Conservation (phyloP, 2,329 filamentous ascomycete species). For the Ascochyta pisi region DNA sequence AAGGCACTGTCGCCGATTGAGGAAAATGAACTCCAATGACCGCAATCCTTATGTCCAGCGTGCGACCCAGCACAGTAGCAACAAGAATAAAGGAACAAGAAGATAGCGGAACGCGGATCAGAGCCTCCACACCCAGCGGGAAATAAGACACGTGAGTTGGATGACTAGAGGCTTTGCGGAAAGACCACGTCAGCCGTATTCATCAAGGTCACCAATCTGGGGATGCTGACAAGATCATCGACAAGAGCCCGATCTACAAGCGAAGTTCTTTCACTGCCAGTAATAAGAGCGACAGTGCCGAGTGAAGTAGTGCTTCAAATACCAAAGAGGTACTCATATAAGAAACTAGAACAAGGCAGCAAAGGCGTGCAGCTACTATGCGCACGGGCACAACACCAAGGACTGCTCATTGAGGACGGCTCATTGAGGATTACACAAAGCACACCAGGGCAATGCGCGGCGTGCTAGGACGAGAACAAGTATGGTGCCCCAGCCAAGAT, state of each 20-base stretch:
- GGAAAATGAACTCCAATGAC: too few relatives aligned
- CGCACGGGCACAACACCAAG: conserved; percentile 16
- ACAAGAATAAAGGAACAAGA: too few relatives aligned
- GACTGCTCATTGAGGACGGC: conserved; percentile 17
- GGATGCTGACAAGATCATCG: conserved; percentile 26
- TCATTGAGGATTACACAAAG: not conserved
- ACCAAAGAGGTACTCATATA: conserved; percentile 27
- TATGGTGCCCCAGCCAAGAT: too few relatives aligned
- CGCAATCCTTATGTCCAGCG: too few relatives aligned
- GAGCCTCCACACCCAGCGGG: too few relatives aligned
- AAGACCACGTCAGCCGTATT: conserved; percentile 18
- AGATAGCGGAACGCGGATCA: too few relatives aligned
- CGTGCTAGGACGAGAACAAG: conserved; percentile 13
- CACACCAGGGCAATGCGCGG: conserved; percentile 20
- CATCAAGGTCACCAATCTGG: conserved; percentile 25
- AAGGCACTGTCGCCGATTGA: too few relatives aligned
- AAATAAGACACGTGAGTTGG: not conserved
- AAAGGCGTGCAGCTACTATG: conserved; percentile 24
- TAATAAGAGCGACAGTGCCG: conserved; percentile 23
- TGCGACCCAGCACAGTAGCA: too few relatives aligned
- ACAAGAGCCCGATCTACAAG: conserved; percentile 22
- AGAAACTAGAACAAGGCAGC: conserved; percentile 29
- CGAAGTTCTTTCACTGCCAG: conserved; percentile 22
- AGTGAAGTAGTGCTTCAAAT: conserved; percentile 27
- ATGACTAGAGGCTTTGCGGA: conserved; percentile 14